phyloP scores from a whole-genome alignment of 176 grass and related monocot genomes.

The Hyparrhenia diplandra region DNA sequence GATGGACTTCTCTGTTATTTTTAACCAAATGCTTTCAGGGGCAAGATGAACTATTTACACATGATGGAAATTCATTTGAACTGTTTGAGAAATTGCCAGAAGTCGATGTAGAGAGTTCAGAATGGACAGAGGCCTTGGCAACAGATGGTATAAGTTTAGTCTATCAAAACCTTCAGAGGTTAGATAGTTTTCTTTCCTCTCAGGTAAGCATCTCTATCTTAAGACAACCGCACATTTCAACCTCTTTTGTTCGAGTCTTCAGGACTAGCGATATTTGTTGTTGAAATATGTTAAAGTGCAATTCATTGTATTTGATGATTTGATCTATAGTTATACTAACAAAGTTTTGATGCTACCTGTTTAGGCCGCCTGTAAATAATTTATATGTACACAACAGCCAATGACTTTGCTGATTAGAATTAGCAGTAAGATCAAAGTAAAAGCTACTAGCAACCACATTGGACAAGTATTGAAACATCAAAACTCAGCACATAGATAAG shows the following conservation, averaged over 20 bases:
- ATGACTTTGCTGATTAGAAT: conserved; percentile 10
- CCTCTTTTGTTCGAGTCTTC: background rate
- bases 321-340: too few relatives aligned
- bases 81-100: conserved; percentile 67
- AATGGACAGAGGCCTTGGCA: conserved; percentile 63
- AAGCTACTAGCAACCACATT: background rate
- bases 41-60: background rate
- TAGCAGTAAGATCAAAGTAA: background rate
- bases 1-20: conserved; percentile 2
- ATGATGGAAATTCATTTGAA: conserved; percentile 42
- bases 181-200: conserved; percentile 55
- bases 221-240: background rate
- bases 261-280: background rate
- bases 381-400: background rate
- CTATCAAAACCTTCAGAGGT: conserved; percentile 72
- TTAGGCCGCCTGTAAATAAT: background rate
- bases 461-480: background rate
- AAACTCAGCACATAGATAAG: conserved; percentile 16
- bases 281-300: background rate
- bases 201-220: conserved; percentile 45
- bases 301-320: background rate
- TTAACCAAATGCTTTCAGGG: conserved; percentile 25
- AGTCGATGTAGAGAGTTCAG: conserved; percentile 43
- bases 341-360: background rate
- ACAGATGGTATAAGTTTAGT: conserved; percentile 60